Base-by-base conservation (phyloP, 176 grass and related monocot species). In the Eleusine indica region DNA sequence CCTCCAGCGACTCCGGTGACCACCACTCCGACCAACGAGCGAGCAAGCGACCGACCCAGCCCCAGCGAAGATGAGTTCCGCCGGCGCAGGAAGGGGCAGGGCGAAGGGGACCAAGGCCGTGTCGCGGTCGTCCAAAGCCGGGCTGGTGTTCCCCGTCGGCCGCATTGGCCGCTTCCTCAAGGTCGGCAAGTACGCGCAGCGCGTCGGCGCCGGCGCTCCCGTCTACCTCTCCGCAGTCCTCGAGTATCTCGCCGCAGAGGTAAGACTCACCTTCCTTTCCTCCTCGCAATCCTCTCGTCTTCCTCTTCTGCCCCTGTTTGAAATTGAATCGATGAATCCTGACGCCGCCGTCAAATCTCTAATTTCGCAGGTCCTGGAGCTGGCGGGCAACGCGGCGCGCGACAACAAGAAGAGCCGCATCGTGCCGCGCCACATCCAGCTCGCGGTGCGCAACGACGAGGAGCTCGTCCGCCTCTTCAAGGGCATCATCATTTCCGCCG, bases 181-280 rank as follows among this genome's bases (percentile, higher is more conserved):
- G 83, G 64, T 80, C n/a, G 90, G 93, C 67, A 95, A 95, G 85
- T 95, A 95, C 82, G 87, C 93, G n/a, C 71, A 92, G 75, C 82
- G 93, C 35, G 87, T 95, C 44, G 93, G 93, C 53, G 83, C 79
- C 2, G 93, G 93, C 2, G 93, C 93, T 0, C 93, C 93, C 44
- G 93, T 95, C 4, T 95, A 92, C 66, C 90, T 95, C 79, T 89
- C 90, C 29, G 93, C 93, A 28, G 93, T 95, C 44, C 90, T 95
- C 67, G 93, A 95, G 93, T 95, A 95, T 80, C 93, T 95, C 52
- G 93, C 93, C 16, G 93, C 93, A 0, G 93, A 94, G 87, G 93
- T 94, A 65, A 29, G 3, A 1, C 3, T 12, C 62, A 5, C 9
- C 3, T 12, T 15, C 14, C 10, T 43, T 58, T 3, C 15, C 18